phyloP scores from a whole-genome alignment of 2,329 filamentous ascomycete genomes.

The Cytospora piceicola region DNA sequence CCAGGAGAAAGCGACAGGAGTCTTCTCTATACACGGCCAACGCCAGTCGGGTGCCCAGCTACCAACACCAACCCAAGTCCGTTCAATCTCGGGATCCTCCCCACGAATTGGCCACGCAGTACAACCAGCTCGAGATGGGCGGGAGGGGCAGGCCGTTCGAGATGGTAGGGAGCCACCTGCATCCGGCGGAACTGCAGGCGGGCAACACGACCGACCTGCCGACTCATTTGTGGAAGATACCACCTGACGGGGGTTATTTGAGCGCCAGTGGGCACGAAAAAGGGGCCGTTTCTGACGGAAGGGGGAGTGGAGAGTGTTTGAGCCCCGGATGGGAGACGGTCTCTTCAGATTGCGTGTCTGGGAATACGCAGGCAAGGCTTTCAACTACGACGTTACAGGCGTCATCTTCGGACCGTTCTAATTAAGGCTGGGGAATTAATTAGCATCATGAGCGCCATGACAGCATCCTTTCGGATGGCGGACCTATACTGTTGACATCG shows the following conservation, averaged over 20 bases:
- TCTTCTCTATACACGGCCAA: background rate
- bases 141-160: constrained; percentile 13
- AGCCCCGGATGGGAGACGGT: constrained; percentile 12
- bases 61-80: background rate
- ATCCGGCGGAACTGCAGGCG: constrained; percentile 26
- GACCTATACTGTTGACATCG: background rate
- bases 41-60: constrained; percentile 5
- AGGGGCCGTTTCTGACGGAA: background rate
- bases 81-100: background rate
- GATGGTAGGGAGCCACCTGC: constrained; percentile 16
- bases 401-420: background rate
- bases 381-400: background rate
- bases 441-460: background rate
- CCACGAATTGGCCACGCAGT: constrained; percentile 27
- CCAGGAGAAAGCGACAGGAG: constrained; percentile 25
- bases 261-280: background rate
- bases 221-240: constrained; percentile 1
- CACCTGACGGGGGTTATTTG: constrained; percentile 4
- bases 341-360: constrained; percentile 7
- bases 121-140: constrained; percentile 23
- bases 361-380: background rate
- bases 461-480: background rate
- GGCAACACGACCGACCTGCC: constrained; percentile 24
- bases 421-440: background rate
- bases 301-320: background rate